Percentiles rank a stretch among this genome's conserved stretches.
Evolutionary conservation across 75 land plant species (phyloP).

Genomic region (Chamaecyparis obtusa): DNA sequence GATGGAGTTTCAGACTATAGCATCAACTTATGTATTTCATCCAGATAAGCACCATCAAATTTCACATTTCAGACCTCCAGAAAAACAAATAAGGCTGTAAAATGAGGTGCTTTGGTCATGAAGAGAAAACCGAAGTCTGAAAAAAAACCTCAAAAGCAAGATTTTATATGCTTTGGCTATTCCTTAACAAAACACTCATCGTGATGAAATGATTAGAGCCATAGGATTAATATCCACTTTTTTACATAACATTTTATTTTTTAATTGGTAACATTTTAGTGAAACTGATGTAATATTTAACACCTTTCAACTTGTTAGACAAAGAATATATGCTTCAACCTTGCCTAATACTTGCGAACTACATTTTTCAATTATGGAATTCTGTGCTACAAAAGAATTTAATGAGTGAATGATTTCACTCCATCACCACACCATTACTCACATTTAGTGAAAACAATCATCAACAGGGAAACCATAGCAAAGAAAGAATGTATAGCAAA

Average conservation of each 20-base stretch:
- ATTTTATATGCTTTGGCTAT: background rate
- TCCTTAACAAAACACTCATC: background rate
- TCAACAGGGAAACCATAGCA: background rate
- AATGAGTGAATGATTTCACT: background rate
- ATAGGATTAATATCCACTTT: background rate
- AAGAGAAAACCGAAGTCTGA: background rate
- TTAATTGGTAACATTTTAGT: background rate
- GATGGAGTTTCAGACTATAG: background rate
- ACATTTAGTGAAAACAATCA: background rate
- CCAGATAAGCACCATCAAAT: background rate
- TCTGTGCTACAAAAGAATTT: background rate
- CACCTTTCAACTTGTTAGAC: background rate
- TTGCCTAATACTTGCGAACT: background rate
- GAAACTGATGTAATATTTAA: background rate
- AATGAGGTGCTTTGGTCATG: background rate
- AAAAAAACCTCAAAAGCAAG: background rate
- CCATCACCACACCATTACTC: background rate
- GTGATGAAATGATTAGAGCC: background rate
- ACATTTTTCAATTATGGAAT: background rate
- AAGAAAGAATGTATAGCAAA: background rate
- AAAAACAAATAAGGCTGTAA: background rate
- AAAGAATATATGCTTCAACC: background rate
- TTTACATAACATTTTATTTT: background rate
- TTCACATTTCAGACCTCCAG: background rate
- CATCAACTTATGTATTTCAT: background rate